These are phyloP conservation scores for Sclerotinia subarctica DNA, from an alignment of 2,329 filamentous ascomycete species.

Conservation along the genomic window DNA sequence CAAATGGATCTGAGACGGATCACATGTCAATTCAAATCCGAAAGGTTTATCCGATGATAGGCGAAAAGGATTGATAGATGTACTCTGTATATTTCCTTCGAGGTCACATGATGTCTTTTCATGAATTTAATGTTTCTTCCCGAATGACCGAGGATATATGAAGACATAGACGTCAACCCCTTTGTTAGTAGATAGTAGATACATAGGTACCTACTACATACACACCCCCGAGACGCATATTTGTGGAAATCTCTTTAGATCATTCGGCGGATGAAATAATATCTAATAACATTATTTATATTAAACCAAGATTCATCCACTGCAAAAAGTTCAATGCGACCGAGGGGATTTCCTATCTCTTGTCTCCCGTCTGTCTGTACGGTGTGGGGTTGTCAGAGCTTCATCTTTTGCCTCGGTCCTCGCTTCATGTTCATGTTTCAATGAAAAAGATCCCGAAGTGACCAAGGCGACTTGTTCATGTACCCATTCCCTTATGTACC, in stretches of 20 bases:
- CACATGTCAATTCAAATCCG: constrained; percentile 4
- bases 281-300: background rate
- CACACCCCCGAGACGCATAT: background rate
- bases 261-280: background rate
- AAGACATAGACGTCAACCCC: background rate
- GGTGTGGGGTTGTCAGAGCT: background rate
- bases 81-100: too few species aligned
- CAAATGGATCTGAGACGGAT: background rate
- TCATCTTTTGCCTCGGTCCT: constrained; percentile 13
- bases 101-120: constrained; percentile 16
- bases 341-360: too few species aligned
- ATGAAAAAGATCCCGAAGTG: constrained; percentile 10
- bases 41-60: background rate
- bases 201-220: background rate
- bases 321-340: background rate
- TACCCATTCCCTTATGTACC: background rate
- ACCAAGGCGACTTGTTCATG: constrained; percentile 4
- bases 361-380: too few species aligned
- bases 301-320: background rate
- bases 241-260: background rate
- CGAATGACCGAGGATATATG: constrained; percentile 11
- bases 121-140: constrained; percentile 6
- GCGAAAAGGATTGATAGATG: background rate
- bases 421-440: constrained; percentile 12
- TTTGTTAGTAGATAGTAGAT: background rate